Conservation (phyloP, 2,329 filamentous ascomycete species). For the Fusarium sp. region DNA sequence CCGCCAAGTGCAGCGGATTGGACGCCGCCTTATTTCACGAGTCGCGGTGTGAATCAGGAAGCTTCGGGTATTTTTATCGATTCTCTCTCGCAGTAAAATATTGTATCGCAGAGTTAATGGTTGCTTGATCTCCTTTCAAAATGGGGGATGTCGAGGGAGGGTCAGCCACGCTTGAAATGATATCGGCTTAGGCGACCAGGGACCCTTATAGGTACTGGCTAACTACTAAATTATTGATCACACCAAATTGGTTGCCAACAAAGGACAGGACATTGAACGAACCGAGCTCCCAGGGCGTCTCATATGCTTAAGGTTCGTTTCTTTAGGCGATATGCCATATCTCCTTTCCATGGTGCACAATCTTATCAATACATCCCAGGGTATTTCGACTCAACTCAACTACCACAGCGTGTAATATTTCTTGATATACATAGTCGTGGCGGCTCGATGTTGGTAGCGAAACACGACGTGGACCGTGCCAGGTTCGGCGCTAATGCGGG, state of each 20-base stretch:
- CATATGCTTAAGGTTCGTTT: background rate
- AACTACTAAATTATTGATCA: slow-evolving; percentile 20
- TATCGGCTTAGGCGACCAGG: slow-evolving; percentile 37
- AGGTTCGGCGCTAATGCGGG: slow-evolving; percentile 23
- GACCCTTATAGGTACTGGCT: slow-evolving; percentile 36
- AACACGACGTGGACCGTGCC: slow-evolving; percentile 26
- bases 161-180: slow-evolving; percentile 36
- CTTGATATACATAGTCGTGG: slow-evolving; percentile 31
- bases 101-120: slow-evolving; percentile 16
- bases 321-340: background rate
- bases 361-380: slow-evolving; percentile 2
- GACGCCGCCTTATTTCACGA: slow-evolving; percentile 1
- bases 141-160: slow-evolving; percentile 34
- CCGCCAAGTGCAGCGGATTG: slow-evolving; percentile 16
- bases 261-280: slow-evolving; percentile 14
- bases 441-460: slow-evolving; percentile 32
- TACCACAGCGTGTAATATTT: slow-evolving; percentile 21
- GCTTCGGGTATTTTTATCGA: background rate
- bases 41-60: background rate
- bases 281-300: slow-evolving; percentile 9
- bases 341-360: background rate
- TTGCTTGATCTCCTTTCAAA: slow-evolving; percentile 28
- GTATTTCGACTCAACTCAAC: slow-evolving; percentile 10
- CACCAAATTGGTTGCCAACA: slow-evolving; percentile 35
- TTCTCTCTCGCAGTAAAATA: background rate